Evolutionary conservation across 192 early-diverging fungal genomes (phyloP).

Genomic region (Ramicandelaber brevisporus): DNA sequence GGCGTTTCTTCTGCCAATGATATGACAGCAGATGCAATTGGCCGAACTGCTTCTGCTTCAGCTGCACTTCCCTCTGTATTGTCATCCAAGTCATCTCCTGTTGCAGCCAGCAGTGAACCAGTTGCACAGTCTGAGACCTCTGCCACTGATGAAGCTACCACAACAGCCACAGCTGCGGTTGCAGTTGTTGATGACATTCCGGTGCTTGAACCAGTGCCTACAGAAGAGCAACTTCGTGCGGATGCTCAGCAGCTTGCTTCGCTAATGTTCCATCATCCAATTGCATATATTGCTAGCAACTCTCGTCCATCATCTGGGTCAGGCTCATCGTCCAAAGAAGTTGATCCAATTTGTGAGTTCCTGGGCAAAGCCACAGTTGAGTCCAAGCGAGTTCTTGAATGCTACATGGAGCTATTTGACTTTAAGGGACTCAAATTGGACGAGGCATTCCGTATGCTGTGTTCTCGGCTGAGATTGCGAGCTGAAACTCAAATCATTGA

Average conservation of each 20-base stretch:
- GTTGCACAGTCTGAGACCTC: no score
- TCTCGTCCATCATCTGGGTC: background rate
- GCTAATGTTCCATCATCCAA: background rate
- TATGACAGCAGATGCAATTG: no score
- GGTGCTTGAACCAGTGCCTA: background rate
- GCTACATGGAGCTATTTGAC: constrained; percentile 62
- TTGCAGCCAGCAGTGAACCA: no score
- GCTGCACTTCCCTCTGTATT: no score
- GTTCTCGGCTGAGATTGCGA: constrained; percentile 50
- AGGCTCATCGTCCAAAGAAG: constrained; percentile 5
- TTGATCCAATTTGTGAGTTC: constrained; percentile 17
- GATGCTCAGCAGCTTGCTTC: background rate
- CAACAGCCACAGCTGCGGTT: no score
- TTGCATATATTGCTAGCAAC: background rate
- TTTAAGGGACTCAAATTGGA: constrained; percentile 44
- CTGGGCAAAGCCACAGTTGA: constrained; percentile 24
- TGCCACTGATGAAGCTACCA: no score
- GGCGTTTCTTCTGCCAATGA: no score
- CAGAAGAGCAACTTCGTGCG: background rate
- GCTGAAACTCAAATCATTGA: constrained; percentile 87
- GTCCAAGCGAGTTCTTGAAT: constrained; percentile 22
- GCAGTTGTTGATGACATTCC: no score
- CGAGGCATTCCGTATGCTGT: constrained; percentile 50
- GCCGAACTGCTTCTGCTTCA: no score
- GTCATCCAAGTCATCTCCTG: no score